Percentiles rank a stretch among this genome's conserved stretches.
phyloP scores from a whole-genome alignment of 2,329 filamentous ascomycete species.

The Exserohilum rostratum region DNA sequence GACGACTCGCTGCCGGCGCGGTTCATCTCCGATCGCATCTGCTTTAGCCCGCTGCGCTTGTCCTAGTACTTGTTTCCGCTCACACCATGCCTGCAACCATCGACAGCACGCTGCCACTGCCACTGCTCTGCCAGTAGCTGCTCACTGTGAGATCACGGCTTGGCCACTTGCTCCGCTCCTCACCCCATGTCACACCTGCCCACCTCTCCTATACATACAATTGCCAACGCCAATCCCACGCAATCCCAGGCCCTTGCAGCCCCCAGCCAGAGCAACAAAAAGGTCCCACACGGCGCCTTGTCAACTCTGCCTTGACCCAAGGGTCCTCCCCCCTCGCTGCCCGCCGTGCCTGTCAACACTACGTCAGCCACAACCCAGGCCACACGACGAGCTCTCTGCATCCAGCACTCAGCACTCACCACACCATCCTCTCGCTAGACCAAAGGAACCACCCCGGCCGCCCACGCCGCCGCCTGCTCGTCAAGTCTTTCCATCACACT shows the following conservation, averaged over 20 bases:
- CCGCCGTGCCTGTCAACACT: constrained; percentile 28
- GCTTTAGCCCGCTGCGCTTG: constrained; percentile 27
- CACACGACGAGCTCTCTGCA: too few species aligned
- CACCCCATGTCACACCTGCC: constrained; percentile 34
- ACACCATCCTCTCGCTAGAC: not conserved
- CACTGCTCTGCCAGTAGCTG: constrained; percentile 20
- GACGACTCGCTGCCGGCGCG: constrained; percentile 36
- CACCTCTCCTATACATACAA: constrained; percentile 22
- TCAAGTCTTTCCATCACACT: not conserved
- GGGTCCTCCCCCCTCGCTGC: constrained; percentile 19
- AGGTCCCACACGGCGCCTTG: constrained; percentile 13
- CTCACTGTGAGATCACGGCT: constrained; percentile 40
- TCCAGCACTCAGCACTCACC: too few species aligned
- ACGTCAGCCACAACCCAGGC: constrained; percentile 32
- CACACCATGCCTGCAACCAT: constrained; percentile 35
- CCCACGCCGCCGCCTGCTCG: not conserved
- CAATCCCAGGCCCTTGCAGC: too few species aligned
- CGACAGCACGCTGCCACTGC: constrained; percentile 18
- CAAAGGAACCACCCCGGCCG: constrained; percentile 1
- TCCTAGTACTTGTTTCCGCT: constrained; percentile 29
- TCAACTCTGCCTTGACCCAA: constrained; percentile 13
- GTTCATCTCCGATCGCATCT: constrained; percentile 50
- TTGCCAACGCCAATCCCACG: constrained; percentile 10
- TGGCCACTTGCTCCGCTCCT: constrained; percentile 21
- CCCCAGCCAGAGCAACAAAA: constrained; percentile 22